Percentiles rank a stretch among this genome's conserved stretches.
Conservation (phyloP, 2,329 filamentous ascomycete genomes). For the Epichloe sp. region DNA sequence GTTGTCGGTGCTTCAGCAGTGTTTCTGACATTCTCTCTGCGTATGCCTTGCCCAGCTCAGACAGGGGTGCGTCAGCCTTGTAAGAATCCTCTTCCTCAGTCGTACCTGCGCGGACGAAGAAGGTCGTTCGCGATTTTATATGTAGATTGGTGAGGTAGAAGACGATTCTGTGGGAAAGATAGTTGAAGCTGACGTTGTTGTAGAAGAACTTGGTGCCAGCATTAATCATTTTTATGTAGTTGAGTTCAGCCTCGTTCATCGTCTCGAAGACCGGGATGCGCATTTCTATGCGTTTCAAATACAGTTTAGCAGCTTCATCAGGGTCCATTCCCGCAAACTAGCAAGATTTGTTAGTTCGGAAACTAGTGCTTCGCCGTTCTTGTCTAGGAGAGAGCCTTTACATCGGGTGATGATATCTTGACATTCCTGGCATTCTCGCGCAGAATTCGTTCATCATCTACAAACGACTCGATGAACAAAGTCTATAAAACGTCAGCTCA, state of each 20-base stretch:
- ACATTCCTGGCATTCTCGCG: slow-evolving; percentile 94
- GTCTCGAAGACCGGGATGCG: slow-evolving; percentile 95
- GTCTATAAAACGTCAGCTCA: slow-evolving; percentile 42
- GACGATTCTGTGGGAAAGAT: slow-evolving; percentile 91
- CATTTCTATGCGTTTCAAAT: slow-evolving; percentile 76
- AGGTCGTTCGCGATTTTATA: slow-evolving; percentile 88
- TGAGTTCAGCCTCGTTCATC: slow-evolving; percentile 86
- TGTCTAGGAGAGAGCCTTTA: slow-evolving; percentile 27
- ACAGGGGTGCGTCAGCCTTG: slow-evolving; percentile 79
- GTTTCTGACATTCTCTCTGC: slow-evolving; percentile 76
- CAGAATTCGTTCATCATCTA: slow-evolving; percentile 84
- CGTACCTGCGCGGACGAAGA: slow-evolving; percentile 79
- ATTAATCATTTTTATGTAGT: slow-evolving; percentile 99
- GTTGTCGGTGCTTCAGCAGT: slow-evolving; percentile 68
- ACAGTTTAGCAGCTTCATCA: slow-evolving; percentile 83
- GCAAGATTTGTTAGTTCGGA: neutral
- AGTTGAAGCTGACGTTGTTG: slow-evolving; percentile 95
- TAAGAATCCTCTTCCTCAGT: slow-evolving; percentile 83
- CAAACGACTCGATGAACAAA: slow-evolving; percentile 90
- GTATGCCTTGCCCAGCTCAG: slow-evolving; percentile 67
- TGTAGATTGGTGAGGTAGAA: slow-evolving; percentile 97
- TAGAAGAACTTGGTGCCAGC: slow-evolving; percentile 86
- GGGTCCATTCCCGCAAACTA: slow-evolving; percentile 85
- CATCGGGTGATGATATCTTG: slow-evolving; percentile 94
- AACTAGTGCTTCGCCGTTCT: neutral